Evolutionary conservation across 257 asterid genomes (phyloP).

Genomic region (Cynanchum wilfordii): DNA sequence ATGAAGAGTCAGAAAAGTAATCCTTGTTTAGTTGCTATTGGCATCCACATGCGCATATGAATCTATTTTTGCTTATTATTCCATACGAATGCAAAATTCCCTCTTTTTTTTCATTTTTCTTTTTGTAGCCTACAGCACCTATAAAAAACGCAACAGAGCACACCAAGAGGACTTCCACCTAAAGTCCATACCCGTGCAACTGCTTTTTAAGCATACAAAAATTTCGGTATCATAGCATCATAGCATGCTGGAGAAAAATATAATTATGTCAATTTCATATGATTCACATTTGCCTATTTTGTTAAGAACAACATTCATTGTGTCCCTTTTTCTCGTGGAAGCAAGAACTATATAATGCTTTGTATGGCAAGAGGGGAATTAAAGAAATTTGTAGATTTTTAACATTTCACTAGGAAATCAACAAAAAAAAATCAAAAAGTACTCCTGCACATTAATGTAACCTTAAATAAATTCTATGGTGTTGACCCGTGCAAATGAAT

Average conservation of each 20-base stretch:
- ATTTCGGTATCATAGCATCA: not conserved
- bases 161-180: not conserved
- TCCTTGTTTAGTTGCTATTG: conserved; percentile 11
- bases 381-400: not conserved
- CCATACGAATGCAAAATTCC: conserved; percentile 23
- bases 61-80: not conserved
- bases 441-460: not conserved
- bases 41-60: not conserved
- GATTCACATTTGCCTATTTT: not conserved
- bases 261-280: not conserved
- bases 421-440: not conserved
- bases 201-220: not conserved
- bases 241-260: not conserved
- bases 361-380: not conserved
- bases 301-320: not conserved
- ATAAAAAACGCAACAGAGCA: conserved; percentile 19
- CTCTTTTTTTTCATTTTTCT: not conserved
- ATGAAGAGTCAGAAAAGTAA: conserved; percentile 11
- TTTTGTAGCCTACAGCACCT: conserved; percentile 13
- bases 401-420: not conserved
- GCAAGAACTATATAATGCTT: not conserved
- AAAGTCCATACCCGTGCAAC: not conserved
- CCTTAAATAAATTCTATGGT: not conserved
- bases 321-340: not conserved
- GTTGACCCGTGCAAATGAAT: not conserved